Evolutionary conservation across 371 early-diverging fungal genomes (phyloP), one percentile per base, ranked within the genome.

Genomic region (Mortierella sp.): DNA sequence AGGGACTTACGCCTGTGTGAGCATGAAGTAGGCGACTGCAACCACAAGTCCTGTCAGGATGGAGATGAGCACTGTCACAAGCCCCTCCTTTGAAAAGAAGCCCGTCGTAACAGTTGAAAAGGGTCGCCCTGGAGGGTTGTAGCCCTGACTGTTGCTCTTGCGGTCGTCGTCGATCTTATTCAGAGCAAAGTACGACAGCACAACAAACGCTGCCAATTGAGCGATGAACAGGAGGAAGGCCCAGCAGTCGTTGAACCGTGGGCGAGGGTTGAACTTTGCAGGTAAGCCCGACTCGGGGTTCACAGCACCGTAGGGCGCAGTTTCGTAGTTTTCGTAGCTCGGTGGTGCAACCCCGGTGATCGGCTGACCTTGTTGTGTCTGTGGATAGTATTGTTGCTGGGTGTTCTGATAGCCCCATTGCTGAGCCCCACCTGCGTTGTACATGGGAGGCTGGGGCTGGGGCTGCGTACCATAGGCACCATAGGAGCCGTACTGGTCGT

Each of bases 211-310:
- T 21, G 71, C 78, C 19, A 86, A 59, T 24, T 78, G 79, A n/a
- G 82, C 63, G 14, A 83, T 50, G 60, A 82, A 88, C 12, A 88
- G 54, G 17, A 86, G 54, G n/a, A 82, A 71, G 0, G 88, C 88
- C 86, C 88, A 88, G 39, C 85, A 54, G 69, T 88, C 88, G 61
- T 82, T 76, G 63, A 64, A 79, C 10, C 60, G 50, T 12, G 78
- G 63, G 6, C 54, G 64, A n/a, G 78, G 71, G 40, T 70, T 67
- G 66, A 78, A 81, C 50, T 79, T 77, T 17, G 70, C 61, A 7
- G 72, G 72, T 8, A 72, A 43, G 2, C 72, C 72, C 16, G 72
- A 54, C 17, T 72, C 67, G 25, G 66, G 62, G 54, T 72, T 72
- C 29, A 72, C 57, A 17, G 52, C 47, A 7, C 72, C 72, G 41